Evolutionary conservation across 192 early-diverging fungal species (phyloP), one percentile per base, ranked within the genome.

Genomic region (Cetraspora pellucida): DNA sequence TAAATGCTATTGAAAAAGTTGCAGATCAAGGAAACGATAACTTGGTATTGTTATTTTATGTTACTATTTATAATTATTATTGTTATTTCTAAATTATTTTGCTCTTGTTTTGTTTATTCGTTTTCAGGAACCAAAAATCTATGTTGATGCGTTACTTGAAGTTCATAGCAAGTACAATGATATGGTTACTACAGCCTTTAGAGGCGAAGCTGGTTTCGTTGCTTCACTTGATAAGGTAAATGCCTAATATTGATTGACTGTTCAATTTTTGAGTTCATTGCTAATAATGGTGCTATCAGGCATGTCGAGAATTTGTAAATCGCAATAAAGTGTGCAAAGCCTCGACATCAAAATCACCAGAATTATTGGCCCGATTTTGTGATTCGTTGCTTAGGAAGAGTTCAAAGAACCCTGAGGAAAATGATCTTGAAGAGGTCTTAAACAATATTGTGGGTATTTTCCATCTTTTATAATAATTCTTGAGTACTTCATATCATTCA

Each of bases 221-320:
- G 94, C 92, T 47, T 92, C 95, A 25, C 82, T 97, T 60, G 96
- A 98, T 85, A 94, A 93, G 73, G 97, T 63, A 65, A 65, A 61
- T 61, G 21, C 14, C 5, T 19, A 31, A 65, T 44, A 65, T n/a
- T n/a, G 17, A 6, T n/a, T 55, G 52, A 0, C 3, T 2, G 2
- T 49, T 47, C 44, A 8, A 71, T 71, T 52, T 52, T 19, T 71
- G 28, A 28, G 1, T 54, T 49, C 7, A 16, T 71, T 52, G 19
- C 23, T 50, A 30, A 49, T 58, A 43, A 19, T 1, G 14, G 0
- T 49, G 25, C 30, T 61, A 11, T 47, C 50, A 75, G 73, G 73
- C 96, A 4, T 98, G 95, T 85, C 87, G 92, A 66, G 93, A 94
- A 78, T 97, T 96, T 81, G 90, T 99, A 37, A 99, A 99, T 83